Evolutionary conservation across 306 rosid species (phyloP).

Genomic region (Canavalia gladiata): DNA sequence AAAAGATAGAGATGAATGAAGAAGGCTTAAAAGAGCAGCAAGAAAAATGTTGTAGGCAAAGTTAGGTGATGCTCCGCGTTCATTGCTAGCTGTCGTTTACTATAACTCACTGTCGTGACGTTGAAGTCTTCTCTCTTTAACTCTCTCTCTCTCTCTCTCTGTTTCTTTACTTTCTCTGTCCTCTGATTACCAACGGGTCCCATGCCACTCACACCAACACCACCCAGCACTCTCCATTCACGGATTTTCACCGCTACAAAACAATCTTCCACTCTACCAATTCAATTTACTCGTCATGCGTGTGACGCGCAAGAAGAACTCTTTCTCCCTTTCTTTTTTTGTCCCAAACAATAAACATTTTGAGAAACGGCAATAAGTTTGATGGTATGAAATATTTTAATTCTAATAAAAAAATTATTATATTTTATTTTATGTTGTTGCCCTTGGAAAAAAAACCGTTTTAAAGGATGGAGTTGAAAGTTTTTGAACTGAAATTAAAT

Average conservation of each 20-base stretch:
- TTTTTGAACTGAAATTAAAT: background rate
- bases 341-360: background rate
- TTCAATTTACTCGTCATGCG: background rate
- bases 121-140: conserved; percentile 49
- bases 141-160: background rate
- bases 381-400: too few relatives aligned
- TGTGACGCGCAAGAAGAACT: background rate
- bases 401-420: too few relatives aligned
- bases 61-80: conserved; percentile 65
- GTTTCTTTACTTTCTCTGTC: conserved; percentile 17
- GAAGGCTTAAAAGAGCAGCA: conserved; percentile 40
- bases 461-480: background rate
- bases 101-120: conserved; percentile 57
- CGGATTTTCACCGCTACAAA: conserved; percentile 48
- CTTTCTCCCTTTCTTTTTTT: background rate
- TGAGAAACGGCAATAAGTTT: background rate
- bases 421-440: too few relatives aligned
- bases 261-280: background rate
- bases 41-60: background rate
- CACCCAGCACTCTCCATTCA: conserved; percentile 3
- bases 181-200: conserved; percentile 13
- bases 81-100: conserved; percentile 87
- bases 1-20: conserved; percentile 40
- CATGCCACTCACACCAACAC: conserved; percentile 8
- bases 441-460: too few relatives aligned